These are phyloP conservation scores for Diplocarpon mali DNA, from an alignment of 2,329 filamentous ascomycete species.

Conservation along the genomic window DNA sequence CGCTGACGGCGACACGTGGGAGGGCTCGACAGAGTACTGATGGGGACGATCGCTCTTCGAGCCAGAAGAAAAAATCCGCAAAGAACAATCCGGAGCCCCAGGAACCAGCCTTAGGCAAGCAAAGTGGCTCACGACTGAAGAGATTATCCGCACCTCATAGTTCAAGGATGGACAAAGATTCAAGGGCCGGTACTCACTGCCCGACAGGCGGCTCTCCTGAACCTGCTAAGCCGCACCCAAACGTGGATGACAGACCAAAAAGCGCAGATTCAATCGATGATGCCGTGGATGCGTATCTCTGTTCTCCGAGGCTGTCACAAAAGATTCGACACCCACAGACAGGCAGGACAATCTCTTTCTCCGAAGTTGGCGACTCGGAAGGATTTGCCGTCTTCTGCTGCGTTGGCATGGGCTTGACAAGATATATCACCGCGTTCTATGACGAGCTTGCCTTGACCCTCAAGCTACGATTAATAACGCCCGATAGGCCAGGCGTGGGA, in stretches of 20 bases:
- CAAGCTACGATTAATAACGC: constrained; percentile 81
- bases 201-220: constrained; percentile 22
- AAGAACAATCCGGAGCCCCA: constrained; percentile 37
- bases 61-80: constrained; percentile 33
- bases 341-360: constrained; percentile 84
- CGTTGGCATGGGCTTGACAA: constrained; percentile 92
- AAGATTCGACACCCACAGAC: constrained; percentile 80
- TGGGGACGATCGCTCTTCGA: constrained; percentile 17
- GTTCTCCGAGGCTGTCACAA: constrained; percentile 74
- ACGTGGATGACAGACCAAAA: constrained; percentile 57
- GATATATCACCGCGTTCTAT: constrained; percentile 94
- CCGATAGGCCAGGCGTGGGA: constrained; percentile 87
- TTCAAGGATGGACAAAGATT: constrained; percentile 20
- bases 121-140: constrained; percentile 47
- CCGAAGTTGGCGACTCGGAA: constrained; percentile 86
- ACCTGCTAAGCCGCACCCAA: constrained; percentile 19
- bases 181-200: constrained; percentile 28
- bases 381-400: constrained; percentile 93
- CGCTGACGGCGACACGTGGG: constrained; percentile 55
- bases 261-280: constrained; percentile 83
- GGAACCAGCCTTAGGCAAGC: constrained; percentile 36
- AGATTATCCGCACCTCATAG: constrained; percentile 41
- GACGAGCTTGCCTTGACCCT: constrained; percentile 86
- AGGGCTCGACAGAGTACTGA: constrained; percentile 36
- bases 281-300: constrained; percentile 75